Conservation (phyloP, 139 green algal species). For the Tetraselmis chui region DNA sequence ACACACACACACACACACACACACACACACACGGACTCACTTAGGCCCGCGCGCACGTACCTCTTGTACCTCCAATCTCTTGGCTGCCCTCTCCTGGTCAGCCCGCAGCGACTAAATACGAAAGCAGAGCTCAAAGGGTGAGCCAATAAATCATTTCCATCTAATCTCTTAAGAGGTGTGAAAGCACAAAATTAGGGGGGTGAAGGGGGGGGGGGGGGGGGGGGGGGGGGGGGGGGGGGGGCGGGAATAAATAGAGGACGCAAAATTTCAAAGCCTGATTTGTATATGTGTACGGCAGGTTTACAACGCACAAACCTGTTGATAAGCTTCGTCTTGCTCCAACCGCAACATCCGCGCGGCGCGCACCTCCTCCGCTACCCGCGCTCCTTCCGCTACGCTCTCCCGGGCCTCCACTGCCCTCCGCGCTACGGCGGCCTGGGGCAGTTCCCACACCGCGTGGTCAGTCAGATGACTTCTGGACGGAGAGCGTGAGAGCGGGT, state of each 20-base stretch:
- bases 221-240: too few species aligned
- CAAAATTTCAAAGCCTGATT: too few species aligned
- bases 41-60: too few species aligned
- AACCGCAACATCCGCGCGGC: background rate
- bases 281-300: too few species aligned
- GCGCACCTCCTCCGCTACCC: background rate
- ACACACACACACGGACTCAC: too few species aligned
- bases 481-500: too few species aligned
- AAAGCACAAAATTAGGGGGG: too few species aligned
- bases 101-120: background rate
- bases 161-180: too few species aligned
- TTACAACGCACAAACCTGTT: background rate
- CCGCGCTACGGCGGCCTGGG: background rate
- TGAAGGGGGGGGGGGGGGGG: background rate
- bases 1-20: too few species aligned
- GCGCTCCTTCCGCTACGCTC: background rate
- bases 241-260: background rate
- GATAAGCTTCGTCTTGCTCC: background rate
- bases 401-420: background rate
- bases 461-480: background rate
- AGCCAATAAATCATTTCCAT: too few species aligned
- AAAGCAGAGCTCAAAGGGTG: too few species aligned
- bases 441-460: background rate
- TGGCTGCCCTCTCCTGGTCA: background rate
- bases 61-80: background rate